Percentiles rank a stretch among this genome's conserved stretches.
These are phyloP conservation scores for Aspergillus novoparasiticus DNA, from an alignment of 2,329 filamentous ascomycete species.

Conservation along the genomic window DNA sequence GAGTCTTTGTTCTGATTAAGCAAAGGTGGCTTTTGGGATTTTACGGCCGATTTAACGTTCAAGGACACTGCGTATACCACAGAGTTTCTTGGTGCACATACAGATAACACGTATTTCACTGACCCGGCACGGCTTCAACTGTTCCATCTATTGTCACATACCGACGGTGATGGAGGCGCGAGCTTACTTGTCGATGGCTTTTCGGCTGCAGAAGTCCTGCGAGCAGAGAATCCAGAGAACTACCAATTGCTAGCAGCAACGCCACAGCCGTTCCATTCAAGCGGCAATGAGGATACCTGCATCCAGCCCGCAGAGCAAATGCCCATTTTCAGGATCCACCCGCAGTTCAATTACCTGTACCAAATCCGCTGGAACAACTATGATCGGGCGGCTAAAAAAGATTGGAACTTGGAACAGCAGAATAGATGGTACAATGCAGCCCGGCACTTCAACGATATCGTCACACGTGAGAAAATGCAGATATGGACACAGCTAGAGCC, in stretches of 20 bases:
- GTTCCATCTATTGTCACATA: slow-evolving; percentile 87
- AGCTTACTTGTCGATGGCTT: slow-evolving; percentile 89
- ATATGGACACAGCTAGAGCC: slow-evolving; percentile 82
- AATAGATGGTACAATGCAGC: slow-evolving; percentile 79
- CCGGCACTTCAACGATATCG: slow-evolving; percentile 69
- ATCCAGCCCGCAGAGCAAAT: slow-evolving; percentile 72
- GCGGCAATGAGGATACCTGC: slow-evolving; percentile 80
- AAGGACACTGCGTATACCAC: slow-evolving; percentile 93
- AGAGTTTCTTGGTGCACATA: slow-evolving; percentile 79
- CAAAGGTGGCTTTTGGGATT: slow-evolving; percentile 73
- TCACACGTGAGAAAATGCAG: slow-evolving; percentile 66
- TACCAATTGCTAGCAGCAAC: slow-evolving; percentile 61
- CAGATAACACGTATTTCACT: slow-evolving; percentile 94
- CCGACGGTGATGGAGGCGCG: slow-evolving; percentile 64
- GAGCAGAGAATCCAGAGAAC: slow-evolving; percentile 54
- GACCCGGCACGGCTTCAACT: slow-evolving; percentile 90
- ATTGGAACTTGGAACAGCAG: slow-evolving; percentile 54
- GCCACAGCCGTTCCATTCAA: slow-evolving; percentile 75
- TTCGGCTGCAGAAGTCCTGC: slow-evolving; percentile 65
- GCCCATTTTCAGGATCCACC: slow-evolving; percentile 70
- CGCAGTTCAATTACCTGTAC: slow-evolving; percentile 47
- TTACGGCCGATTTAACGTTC: slow-evolving; percentile 82
- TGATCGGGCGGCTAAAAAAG: slow-evolving; percentile 72
- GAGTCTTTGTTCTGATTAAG: slow-evolving; percentile 6
- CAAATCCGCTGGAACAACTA: slow-evolving; percentile 93